Evolutionary conservation across 805 yeast genomes (phyloP), one percentile per base, ranked within the genome.

Genomic region (Kuraishia ogatae): DNA sequence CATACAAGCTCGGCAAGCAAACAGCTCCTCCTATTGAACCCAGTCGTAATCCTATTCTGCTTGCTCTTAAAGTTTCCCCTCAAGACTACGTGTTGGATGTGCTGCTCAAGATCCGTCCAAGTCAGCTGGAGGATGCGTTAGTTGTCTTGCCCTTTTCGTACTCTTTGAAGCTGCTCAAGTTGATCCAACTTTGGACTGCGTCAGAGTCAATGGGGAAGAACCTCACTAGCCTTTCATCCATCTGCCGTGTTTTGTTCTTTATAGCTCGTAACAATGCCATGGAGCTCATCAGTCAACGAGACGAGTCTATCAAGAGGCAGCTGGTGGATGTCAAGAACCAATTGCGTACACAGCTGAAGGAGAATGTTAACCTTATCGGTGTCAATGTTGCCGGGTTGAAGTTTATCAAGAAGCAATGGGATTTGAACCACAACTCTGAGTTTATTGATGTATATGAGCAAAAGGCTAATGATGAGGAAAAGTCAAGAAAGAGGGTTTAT

Each of bases 41-140:
- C 2, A 72, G 78, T 2, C 80, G 83, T 43, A 80, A 90, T 65
- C 78, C 96, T 2, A 76, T 94, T n/a, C 74, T 94, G 51, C 71
- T 80, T 49, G 96, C 96, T 1, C 76, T 87, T 58, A 79, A 81
- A 52, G 77, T 86, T 58, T 71, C 80, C 3, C 96, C 97, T 1
- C 87, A 83, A 56, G 82, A 83, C 57, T 87, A 93, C 64, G 92
- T 94, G 22, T 75, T 93, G 71, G 85, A 84, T 50, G 84, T 85
- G 0, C 67, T 93, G 17, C 65, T 74, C 43, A 83, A 83, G 63
- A 89, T 94, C 66, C 86, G 80, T 62, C 82, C 96, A 0, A 80
- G 96, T 0, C 97, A 93, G 63, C 72, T 94, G 39, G 97, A 93
- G 63, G 99, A 94, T 70, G 96, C 98, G 1, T 76, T 94, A 55